Evolutionary conservation across 2,329 filamentous ascomycete species (phyloP), one percentile per base, ranked within the genome.

Genomic region (Epichloe aotearoae): DNA sequence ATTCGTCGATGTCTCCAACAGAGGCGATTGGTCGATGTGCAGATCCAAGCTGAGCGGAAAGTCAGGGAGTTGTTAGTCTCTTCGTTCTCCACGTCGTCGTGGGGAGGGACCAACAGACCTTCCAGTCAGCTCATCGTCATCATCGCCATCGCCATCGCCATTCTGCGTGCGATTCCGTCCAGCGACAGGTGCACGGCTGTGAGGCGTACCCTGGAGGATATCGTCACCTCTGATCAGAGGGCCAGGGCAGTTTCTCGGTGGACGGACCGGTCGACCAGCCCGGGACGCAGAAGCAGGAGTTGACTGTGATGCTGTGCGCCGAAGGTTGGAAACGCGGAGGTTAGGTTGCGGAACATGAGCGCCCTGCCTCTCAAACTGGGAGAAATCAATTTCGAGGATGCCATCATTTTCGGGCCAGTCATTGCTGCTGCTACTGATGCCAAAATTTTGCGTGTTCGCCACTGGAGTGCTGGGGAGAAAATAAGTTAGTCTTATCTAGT

Each of bases 91-190:
- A 33, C 38, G 46, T 34, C n/a, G 46, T 40, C 37, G 46, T 48
- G 36, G 37, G 47, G 50, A 46, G 34, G 47, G 50, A 52, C 47
- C 19, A 52, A 49, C 50, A 46, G 46, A 52, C 50, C 40, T 49
- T 46, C 15, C 46, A 26, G 33, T 40, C 50, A 41, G 46, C 19
- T 38, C 40, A 8, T 49, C 50, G 14, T 41, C 47, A 6, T 43
- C 33, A 33, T 37, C 34, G 23, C n/a, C 20, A 19, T 30, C 45
- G 20, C 8, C 45, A 0, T 20, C 19, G 10, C 20, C 19, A 15
- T 42, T 30, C 4, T 15, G 38, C 5, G 19, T 5, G n/a, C 42
- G 19, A 15, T 33, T 38, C 42, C 26, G 36, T 15, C 30, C 42
- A 30, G 46, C 10, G 12, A 26, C 38, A 4, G 37, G 12, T 20